phyloP scores from a whole-genome alignment of 169 alveolate genomes.

The Neospora caninum region DNA sequence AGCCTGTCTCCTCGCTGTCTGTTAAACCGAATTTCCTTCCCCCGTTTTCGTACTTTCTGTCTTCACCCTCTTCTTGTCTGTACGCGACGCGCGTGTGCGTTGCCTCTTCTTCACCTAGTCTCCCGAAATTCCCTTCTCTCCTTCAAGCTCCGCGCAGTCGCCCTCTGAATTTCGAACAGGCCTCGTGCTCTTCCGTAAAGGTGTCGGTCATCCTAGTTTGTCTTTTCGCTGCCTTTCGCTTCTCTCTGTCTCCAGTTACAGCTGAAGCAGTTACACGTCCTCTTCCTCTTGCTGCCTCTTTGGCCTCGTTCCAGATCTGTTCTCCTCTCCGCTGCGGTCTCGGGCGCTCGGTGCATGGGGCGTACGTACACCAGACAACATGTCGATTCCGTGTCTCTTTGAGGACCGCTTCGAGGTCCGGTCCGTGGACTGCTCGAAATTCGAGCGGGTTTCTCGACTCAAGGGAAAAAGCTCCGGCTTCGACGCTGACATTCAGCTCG shows the following conservation, averaged over 20 bases:
- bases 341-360: no score
- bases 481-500: constrained; percentile 90
- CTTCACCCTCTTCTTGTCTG: neutral
- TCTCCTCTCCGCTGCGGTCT: neutral
- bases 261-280: neutral
- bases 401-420: constrained; percentile 91
- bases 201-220: neutral
- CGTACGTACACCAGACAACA: neutral
- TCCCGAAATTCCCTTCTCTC: neutral
- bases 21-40: neutral
- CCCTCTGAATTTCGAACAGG: neutral
- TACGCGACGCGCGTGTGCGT: neutral
- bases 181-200: neutral
- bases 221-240: neutral
- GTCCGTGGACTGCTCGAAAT: constrained; percentile 88
- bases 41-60: neutral
- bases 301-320: neutral
- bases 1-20: no score
- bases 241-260: neutral
- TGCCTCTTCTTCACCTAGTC: neutral
- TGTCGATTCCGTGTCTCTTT: constrained; percentile 74
- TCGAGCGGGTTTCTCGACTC: constrained; percentile 89
- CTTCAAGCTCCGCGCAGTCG: neutral
- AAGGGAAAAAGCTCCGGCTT: constrained; percentile 91
- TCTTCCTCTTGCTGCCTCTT: neutral